Base-by-base conservation (phyloP, 179 eudicot genomes). In the Spergularia azorica region DNA sequence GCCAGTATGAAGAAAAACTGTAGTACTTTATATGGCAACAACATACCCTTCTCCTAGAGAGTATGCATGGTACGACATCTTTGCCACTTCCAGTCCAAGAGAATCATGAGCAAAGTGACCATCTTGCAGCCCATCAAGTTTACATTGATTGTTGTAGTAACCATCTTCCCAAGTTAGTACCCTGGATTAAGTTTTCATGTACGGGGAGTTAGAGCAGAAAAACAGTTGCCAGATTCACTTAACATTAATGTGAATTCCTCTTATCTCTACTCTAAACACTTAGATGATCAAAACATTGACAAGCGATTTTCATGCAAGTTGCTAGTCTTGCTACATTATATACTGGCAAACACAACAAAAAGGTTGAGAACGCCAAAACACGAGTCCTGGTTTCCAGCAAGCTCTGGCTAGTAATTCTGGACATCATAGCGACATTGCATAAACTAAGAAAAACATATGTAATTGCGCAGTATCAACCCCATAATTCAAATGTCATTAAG, bases 31-130 rank as follows among this genome's bases (percentile, higher is more conserved):
- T 56, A 17, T 41, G 32, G 51, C 51, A 46, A 56, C 7, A 74
- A 56, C 88, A 76, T 91, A 94, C 97, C 98, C 97, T 86, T 95
- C 97, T 21, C 98, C 98, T 20, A 91, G 86, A 78, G 92, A 87
- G 82, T 91, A 89, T 52, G 86, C 95, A 70, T 86, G 93, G 77
- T 82, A 88, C 61, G 97, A 89, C 97, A 93, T 91, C 85, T 91
- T 91, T 48, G 91, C 95, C 79, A 94, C 86, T 67, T 89, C 97
- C 82, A 91, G 79, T 62, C 88, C 89, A 79, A 95, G 87, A 79
- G 86, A 88, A 84, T 93, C 91, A 74, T 81, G 86, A 46, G 86
- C 83, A 76, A 79, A 84, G 72, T 79, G 80, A 62, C 83, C 84
- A 76, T 89, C 87, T 62, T 57, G 78, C 72, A 85, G 73, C 83